These are phyloP conservation scores for Orychophragmus violaceus DNA, from an alignment of 345 rosid genomes.

Conservation along the genomic window DNA sequence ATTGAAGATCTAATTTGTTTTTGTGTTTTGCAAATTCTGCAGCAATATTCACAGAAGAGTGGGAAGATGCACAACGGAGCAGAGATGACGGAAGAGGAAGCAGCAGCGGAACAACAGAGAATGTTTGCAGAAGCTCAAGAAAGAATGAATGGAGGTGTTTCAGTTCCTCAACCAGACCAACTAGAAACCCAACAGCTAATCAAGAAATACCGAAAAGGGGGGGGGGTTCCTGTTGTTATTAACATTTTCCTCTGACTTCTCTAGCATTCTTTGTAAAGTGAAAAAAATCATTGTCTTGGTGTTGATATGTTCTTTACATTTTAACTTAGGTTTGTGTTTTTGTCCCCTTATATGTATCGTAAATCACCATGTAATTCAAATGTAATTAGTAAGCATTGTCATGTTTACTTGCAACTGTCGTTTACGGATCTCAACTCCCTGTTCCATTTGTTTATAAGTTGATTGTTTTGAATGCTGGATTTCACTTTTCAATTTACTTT, in stretches of 20 bases:
- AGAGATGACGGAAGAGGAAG: no score
- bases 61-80: slow-evolving; percentile 79
- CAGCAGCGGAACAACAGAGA: no score
- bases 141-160: slow-evolving; percentile 78
- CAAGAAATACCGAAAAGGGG: background rate
- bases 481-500: background rate
- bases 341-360: background rate
- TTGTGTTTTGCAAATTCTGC: slow-evolving; percentile 26
- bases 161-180: slow-evolving; percentile 26
- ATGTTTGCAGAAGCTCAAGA: slow-evolving; percentile 96
- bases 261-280: slow-evolving; percentile 23
- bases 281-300: slow-evolving; percentile 6
- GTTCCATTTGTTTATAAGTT: background rate
- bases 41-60: slow-evolving; percentile 86
- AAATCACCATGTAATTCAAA: slow-evolving; percentile 11
- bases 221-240: background rate
- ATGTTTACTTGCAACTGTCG: background rate
- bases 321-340: background rate
- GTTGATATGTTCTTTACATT: slow-evolving; percentile 24
- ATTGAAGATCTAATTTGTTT: background rate
- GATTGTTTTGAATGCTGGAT: background rate
- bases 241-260: slow-evolving; percentile 2
- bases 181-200: slow-evolving; percentile 23
- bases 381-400: slow-evolving; percentile 20
- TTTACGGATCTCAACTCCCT: background rate